Conservation (phyloP, 1,139 yeast species). For the Komagataea norvegica region DNA sequence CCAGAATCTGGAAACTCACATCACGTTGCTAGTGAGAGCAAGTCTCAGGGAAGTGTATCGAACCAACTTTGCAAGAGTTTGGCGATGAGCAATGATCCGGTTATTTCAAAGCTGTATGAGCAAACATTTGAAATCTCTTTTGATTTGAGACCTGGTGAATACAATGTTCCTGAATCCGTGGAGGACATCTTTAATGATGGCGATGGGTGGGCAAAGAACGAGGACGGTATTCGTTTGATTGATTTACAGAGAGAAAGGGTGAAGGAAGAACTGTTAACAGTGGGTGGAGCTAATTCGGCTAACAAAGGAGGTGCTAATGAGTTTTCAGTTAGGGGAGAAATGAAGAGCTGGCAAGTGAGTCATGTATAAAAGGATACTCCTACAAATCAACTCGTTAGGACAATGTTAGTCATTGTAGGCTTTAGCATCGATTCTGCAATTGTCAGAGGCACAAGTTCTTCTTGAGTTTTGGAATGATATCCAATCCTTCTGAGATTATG, state of each 20-base stretch:
- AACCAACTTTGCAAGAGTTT: slow-evolving; percentile 12
- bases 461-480: background rate
- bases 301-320: slow-evolving; percentile 34
- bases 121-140: slow-evolving; percentile 68
- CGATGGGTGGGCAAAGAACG: slow-evolving; percentile 58
- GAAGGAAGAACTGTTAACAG: too few relatives aligned
- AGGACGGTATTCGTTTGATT: slow-evolving; percentile 36
- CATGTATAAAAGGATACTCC: background rate
- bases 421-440: background rate
- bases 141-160: slow-evolving; percentile 75
- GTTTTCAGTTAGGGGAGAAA: slow-evolving; percentile 37
- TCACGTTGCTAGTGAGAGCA: background rate
- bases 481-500: slow-evolving; percentile 1
- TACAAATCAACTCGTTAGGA: background rate
- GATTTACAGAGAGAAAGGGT: slow-evolving; percentile 35
- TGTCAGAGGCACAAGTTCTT: background rate
- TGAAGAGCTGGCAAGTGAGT: slow-evolving; percentile 39
- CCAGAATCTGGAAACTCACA: slow-evolving; percentile 7
- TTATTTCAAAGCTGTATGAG: slow-evolving; percentile 49
- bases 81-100: slow-evolving; percentile 42
- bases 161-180: slow-evolving; percentile 66
- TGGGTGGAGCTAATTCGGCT: too few relatives aligned
- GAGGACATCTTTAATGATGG: slow-evolving; percentile 74
- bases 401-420: background rate
- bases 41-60: slow-evolving; percentile 4